These are phyloP conservation scores for Inonotus obliquus DNA, from an alignment of 1,284 basidiomycete species.

Conservation along the genomic window DNA sequence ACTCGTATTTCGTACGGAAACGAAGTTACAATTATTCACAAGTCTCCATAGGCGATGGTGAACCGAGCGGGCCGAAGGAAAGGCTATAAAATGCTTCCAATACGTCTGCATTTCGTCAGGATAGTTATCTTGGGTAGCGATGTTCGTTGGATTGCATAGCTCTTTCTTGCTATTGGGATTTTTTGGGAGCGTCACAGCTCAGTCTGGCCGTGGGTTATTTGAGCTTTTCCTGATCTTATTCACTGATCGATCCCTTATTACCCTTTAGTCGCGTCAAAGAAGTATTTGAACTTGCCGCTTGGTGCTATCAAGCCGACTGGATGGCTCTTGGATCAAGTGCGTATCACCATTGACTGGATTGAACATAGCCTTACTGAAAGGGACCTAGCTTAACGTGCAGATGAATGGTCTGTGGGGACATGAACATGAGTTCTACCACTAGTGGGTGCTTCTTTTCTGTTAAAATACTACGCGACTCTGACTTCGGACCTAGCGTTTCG, in stretches of 20 bases:
- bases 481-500: slow-evolving; percentile 34
- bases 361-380: background rate
- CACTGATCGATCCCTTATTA: background rate
- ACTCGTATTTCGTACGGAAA: background rate
- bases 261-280: slow-evolving; percentile 44
- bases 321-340: slow-evolving; percentile 51
- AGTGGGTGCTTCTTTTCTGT: slow-evolving; percentile 30
- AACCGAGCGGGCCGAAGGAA: background rate
- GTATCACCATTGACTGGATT: background rate
- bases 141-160: background rate
- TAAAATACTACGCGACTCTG: background rate
- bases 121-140: background rate
- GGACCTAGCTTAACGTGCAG: slow-evolving; percentile 43
- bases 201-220: slow-evolving; percentile 2
- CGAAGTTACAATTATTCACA: background rate
- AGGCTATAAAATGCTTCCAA: background rate
- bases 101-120: background rate
- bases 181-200: background rate
- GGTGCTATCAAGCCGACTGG: slow-evolving; percentile 44
- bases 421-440: slow-evolving; percentile 52
- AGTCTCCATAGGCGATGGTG: background rate
- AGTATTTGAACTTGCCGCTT: slow-evolving; percentile 44
- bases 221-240: background rate
- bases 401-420: slow-evolving; percentile 51
- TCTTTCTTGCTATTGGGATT: background rate